Evolutionary conservation across 805 yeast species (phyloP).

Genomic region (Wickerhamomyces bovis): DNA sequence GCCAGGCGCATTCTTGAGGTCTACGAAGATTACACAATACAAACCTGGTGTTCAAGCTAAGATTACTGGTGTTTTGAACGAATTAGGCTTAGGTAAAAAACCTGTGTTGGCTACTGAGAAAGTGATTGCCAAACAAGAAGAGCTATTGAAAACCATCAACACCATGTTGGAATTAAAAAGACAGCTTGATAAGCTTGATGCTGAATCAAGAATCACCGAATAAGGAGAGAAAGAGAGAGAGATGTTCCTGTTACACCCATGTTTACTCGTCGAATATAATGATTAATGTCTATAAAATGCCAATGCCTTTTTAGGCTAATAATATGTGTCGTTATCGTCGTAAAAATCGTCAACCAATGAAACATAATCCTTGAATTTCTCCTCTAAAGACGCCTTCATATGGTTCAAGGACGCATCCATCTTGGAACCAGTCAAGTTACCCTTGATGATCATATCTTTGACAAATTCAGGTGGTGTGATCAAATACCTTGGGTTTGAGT

Average conservation of each 20-base stretch:
- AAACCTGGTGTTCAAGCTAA: slow-evolving; percentile 72
- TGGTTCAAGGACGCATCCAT: background rate
- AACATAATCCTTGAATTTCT: background rate
- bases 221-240: slow-evolving; percentile 23
- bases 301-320: background rate
- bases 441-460: slow-evolving; percentile 10
- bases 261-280: background rate
- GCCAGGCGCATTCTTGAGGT: slow-evolving; percentile 72
- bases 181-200: slow-evolving; percentile 80
- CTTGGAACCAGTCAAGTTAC: slow-evolving; percentile 11
- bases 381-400: background rate
- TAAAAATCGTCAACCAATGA: slow-evolving; percentile 4
- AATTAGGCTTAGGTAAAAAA: slow-evolving; percentile 69
- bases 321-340: slow-evolving; percentile 1
- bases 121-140: slow-evolving; percentile 73
- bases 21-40: slow-evolving; percentile 68
- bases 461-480: slow-evolving; percentile 14
- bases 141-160: slow-evolving; percentile 60
- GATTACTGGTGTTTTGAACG: slow-evolving; percentile 59
- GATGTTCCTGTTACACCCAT: background rate
- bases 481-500: slow-evolving; percentile 8
- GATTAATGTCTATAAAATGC: background rate
- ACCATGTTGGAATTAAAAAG: slow-evolving; percentile 76
- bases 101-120: slow-evolving; percentile 86
- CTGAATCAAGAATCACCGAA: slow-evolving; percentile 53